These are phyloP conservation scores for Talaromyces rugulosus DNA, from an alignment of 2,329 filamentous ascomycete species.

Conservation along the genomic window DNA sequence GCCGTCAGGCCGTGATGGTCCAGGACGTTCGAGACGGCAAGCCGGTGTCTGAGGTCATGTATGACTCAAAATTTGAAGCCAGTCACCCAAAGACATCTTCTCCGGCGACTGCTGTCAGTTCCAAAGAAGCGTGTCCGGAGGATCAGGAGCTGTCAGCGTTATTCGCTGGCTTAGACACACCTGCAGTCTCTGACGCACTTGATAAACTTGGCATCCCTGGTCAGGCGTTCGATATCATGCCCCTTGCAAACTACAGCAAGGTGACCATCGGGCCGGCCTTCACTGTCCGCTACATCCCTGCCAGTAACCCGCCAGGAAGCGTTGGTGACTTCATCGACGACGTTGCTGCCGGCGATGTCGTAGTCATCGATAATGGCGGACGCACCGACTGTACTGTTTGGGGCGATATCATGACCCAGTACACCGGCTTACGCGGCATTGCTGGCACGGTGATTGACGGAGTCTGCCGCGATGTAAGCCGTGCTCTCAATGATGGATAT, in stretches of 20 bases:
- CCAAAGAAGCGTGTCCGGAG: background rate
- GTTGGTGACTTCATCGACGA: slow-evolving; percentile 32
- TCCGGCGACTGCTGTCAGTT: too few species aligned
- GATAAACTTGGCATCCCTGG: background rate
- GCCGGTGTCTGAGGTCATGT: background rate
- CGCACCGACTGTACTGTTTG: slow-evolving; percentile 33
- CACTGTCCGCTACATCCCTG: slow-evolving; percentile 25
- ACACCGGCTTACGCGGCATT: slow-evolving; percentile 26
- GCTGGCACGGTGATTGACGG: slow-evolving; percentile 32
- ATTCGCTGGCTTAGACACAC: background rate
- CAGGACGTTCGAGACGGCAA: background rate
- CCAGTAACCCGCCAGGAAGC: slow-evolving; percentile 9
- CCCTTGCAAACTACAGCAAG: slow-evolving; percentile 22
- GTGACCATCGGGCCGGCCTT: slow-evolving; percentile 29
- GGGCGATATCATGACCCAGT: slow-evolving; percentile 36
- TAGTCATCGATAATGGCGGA: slow-evolving; percentile 31
- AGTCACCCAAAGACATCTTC: too few species aligned
- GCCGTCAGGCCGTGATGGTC: background rate
- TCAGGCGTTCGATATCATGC: background rate
- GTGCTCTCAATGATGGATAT: slow-evolving; percentile 25
- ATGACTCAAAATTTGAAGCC: background rate
- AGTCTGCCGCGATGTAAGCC: slow-evolving; percentile 29
- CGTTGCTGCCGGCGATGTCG: slow-evolving; percentile 25
- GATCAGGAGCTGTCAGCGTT: background rate
- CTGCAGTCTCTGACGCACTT: background rate